Percentiles rank a stretch among this genome's conserved stretches.
Conservation (phyloP, 2,329 filamentous ascomycete genomes). For the Botrytis hyacinthi region DNA sequence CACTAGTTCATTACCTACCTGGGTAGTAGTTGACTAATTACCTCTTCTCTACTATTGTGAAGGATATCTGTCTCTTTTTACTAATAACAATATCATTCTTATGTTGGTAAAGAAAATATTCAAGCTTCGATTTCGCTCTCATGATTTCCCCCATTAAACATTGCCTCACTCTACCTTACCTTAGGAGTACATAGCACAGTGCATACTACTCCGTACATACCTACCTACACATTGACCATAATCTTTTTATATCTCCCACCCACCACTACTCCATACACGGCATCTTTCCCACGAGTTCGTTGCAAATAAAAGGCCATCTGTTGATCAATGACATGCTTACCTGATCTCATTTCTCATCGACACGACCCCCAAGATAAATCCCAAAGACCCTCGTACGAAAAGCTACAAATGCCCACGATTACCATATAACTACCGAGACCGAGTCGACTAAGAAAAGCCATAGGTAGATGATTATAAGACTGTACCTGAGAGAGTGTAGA, state of each 20-base stretch:
- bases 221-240: background rate
- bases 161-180: background rate
- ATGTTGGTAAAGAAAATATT: background rate
- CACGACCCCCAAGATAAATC: background rate
- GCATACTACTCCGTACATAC: background rate
- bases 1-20: background rate
- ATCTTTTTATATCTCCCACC: background rate
- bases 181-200: no score
- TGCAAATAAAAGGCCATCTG: background rate
- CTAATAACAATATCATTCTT: background rate
- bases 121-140: background rate
- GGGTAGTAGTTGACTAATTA: background rate
- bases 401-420: background rate
- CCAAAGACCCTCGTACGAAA: background rate
- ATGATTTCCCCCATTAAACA: background rate
- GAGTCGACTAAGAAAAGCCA: background rate
- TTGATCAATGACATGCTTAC: constrained; percentile 10
- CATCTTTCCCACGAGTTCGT: constrained; percentile 9
- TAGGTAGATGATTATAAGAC: background rate
- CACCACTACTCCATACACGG: background rate
- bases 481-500: background rate
- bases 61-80: background rate
- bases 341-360: background rate
- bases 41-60: background rate
- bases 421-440: constrained; percentile 8